These are phyloP conservation scores for Fusarium annulatum DNA, from an alignment of 2,329 filamentous ascomycete genomes.

Conservation along the genomic window DNA sequence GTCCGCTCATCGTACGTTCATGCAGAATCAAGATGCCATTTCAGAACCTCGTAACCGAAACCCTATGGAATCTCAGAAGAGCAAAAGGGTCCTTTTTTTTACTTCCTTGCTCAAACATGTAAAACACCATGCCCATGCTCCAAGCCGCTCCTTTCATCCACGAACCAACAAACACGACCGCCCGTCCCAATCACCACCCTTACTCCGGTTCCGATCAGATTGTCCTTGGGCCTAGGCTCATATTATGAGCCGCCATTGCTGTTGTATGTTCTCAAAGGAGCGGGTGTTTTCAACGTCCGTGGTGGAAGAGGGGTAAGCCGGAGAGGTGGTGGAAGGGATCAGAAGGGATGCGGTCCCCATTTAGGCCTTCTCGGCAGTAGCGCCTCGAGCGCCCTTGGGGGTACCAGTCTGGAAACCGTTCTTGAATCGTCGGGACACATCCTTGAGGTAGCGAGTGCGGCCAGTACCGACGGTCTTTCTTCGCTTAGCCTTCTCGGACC, in stretches of 20 bases:
- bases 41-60: slow-evolving; percentile 49
- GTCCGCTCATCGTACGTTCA: slow-evolving; percentile 22
- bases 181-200: slow-evolving; percentile 31
- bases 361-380: slow-evolving; percentile 55
- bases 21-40: slow-evolving; percentile 52
- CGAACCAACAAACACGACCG: slow-evolving; percentile 36
- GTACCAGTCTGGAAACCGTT: slow-evolving; percentile 96
- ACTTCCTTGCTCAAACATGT: slow-evolving; percentile 49
- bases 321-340: slow-evolving; percentile 32
- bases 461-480: slow-evolving; percentile 99
- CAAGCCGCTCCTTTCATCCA: slow-evolving; percentile 43
- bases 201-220: slow-evolving; percentile 22
- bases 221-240: slow-evolving; percentile 24
- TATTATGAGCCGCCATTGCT: slow-evolving; percentile 22
- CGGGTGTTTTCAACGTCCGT: slow-evolving; percentile 18
- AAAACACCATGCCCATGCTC: slow-evolving; percentile 53
- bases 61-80: slow-evolving; percentile 49
- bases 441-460: slow-evolving; percentile 95
- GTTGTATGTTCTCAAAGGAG: slow-evolving; percentile 14
- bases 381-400: slow-evolving; percentile 85
- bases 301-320: slow-evolving; percentile 21
- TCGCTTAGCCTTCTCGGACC: slow-evolving; percentile 99
- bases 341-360: slow-evolving; percentile 36
- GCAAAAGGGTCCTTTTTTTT: slow-evolving; percentile 42
- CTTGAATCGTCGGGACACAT: slow-evolving; percentile 91